Percentiles rank a stretch among this genome's conserved stretches.
phyloP scores from a whole-genome alignment of 352 stramenopile species.

The Pythium pyrilobum region DNA sequence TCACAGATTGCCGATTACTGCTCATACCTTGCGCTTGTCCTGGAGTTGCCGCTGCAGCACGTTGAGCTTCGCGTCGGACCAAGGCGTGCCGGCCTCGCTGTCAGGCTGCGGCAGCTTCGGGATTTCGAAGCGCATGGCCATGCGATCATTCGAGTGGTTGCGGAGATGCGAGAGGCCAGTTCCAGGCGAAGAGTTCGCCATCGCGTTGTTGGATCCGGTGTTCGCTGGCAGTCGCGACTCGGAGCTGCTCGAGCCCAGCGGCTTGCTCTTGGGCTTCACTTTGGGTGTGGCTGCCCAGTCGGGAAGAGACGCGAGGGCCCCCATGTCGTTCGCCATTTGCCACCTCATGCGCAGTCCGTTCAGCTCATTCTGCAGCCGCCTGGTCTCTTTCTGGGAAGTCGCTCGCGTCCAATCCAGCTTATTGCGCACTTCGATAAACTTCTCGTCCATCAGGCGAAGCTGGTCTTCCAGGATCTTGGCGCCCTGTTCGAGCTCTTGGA shows the following conservation, averaged over 20 bases:
- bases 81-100: constrained; percentile 49
- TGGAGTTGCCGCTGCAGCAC: constrained; percentile 38
- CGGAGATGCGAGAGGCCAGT: constrained; percentile 7
- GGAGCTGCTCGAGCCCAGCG: constrained; percentile 45
- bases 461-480: constrained; percentile 94
- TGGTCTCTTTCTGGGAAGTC: constrained; percentile 80
- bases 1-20: neutral
- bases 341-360: constrained; percentile 67
- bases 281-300: constrained; percentile 37
- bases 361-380: constrained; percentile 59
- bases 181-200: neutral
- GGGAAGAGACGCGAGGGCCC: constrained; percentile 32
- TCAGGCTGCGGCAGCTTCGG: constrained; percentile 70
- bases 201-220: constrained; percentile 20
- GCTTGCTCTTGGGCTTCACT: constrained; percentile 33
- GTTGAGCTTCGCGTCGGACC: constrained; percentile 65
- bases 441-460: constrained; percentile 95
- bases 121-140: constrained; percentile 52
- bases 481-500: constrained; percentile 90
- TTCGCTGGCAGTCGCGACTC: constrained; percentile 34
- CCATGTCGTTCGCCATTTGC: constrained; percentile 62
- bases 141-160: constrained; percentile 1
- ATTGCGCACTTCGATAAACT: constrained; percentile 95
- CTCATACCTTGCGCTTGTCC: constrained; percentile 23
- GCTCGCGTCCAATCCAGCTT: constrained; percentile 94